Evolutionary conservation across 495 filamentous ascomycete genomes (phyloP).

Genomic region (Diplogelasinospora grovesii): DNA sequence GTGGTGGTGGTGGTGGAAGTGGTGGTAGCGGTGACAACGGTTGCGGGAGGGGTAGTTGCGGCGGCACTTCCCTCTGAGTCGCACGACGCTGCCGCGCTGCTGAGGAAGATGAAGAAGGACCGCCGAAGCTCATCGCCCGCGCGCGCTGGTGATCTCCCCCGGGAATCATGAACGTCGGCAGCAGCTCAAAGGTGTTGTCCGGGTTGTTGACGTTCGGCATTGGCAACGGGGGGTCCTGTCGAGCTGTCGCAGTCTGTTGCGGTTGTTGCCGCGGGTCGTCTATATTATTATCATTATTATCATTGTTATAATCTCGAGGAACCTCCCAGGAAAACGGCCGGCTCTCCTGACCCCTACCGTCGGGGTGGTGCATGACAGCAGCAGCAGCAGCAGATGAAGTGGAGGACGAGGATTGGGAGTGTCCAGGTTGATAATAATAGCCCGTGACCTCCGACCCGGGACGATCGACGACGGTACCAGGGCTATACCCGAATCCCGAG

Average conservation of each 20-base stretch:
- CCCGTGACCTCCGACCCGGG: no score
- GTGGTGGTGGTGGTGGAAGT: no score
- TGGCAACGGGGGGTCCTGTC: background rate
- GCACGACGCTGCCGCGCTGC: background rate
- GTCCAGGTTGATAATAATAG: no score
- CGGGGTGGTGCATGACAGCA: no score
- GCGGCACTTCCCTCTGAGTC: background rate
- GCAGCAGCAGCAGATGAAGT: no score
- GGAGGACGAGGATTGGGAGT: no score
- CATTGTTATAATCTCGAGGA: background rate
- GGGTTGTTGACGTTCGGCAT: background rate
- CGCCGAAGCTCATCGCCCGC: constrained; percentile 11
- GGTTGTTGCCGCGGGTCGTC: background rate
- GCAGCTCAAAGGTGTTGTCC: no score
- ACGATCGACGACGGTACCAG: no score
- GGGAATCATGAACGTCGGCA: constrained; percentile 16
- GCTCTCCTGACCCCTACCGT: background rate
- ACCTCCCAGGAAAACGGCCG: background rate
- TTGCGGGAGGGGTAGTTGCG: no score
- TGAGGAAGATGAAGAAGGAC: background rate
- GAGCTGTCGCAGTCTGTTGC: background rate
- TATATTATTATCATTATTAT: background rate
- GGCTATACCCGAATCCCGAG: no score
- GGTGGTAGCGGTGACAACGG: no score
- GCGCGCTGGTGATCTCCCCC: constrained; percentile 10